These are phyloP conservation scores for Imleria badia DNA, from an alignment of 768 basidiomycete species.

Conservation along the genomic window DNA sequence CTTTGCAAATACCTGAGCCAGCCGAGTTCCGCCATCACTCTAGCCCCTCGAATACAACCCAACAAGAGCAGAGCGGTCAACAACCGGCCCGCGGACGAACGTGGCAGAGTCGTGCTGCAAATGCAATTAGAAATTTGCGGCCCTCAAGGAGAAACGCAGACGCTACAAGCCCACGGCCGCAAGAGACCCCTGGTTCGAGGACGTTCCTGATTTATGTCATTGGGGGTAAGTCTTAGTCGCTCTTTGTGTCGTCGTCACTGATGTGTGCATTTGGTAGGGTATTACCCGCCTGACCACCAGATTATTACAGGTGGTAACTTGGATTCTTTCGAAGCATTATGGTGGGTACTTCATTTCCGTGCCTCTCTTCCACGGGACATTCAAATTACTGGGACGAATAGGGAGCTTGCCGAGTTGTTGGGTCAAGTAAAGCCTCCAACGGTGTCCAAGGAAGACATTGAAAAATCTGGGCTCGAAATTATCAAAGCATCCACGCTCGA, in stretches of 20 bases:
- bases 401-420: constrained; percentile 81
- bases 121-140: constrained; percentile 56
- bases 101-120: constrained; percentile 66
- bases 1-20: constrained; percentile 30
- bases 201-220: constrained; percentile 93
- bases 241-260: not conserved
- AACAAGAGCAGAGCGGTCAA: constrained; percentile 16
- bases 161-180: constrained; percentile 21
- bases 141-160: constrained; percentile 33
- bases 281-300: constrained; percentile 87
- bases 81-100: constrained; percentile 35
- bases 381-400: constrained; percentile 23
- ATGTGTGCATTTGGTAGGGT: constrained; percentile 49
- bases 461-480: constrained; percentile 76
- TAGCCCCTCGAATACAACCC: constrained; percentile 10
- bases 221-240: constrained; percentile 50
- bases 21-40: constrained; percentile 18
- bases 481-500: constrained; percentile 54
- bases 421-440: constrained; percentile 84
- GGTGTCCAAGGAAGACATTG: constrained; percentile 80
- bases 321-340: constrained; percentile 77
- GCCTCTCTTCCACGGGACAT: not conserved
- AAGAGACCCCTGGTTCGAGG: constrained; percentile 33
- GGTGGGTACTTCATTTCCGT: constrained; percentile 44
- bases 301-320: constrained; percentile 79